Conservation (phyloP, 169 alveolate genomes). For the Babesia bigemina region DNA sequence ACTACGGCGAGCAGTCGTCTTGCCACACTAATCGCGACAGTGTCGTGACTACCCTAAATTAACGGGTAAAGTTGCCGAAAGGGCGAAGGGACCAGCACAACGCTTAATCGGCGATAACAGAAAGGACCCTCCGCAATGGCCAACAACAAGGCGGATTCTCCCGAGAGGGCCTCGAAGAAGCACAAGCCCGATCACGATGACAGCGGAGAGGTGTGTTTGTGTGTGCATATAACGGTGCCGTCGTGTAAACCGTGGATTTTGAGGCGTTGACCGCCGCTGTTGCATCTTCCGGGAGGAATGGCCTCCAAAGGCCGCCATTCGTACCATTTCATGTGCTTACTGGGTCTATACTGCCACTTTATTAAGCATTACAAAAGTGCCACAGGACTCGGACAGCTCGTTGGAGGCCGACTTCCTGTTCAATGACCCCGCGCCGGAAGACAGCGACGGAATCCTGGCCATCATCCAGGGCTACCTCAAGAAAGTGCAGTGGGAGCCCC, state of each 20-base stretch:
- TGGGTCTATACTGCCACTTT: background rate
- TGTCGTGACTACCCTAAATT: too few species aligned
- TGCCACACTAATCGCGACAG: too few species aligned
- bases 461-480: constrained; percentile 49
- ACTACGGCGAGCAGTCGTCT: too few species aligned
- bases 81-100: too few species aligned
- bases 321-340: background rate
- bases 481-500: constrained; percentile 57
- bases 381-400: constrained; percentile 16
- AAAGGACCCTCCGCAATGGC: background rate
- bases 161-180: constrained; percentile 16
- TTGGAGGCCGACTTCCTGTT: constrained; percentile 62
- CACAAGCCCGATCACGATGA: constrained; percentile 1
- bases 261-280: too few species aligned
- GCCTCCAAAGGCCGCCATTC: too few species aligned
- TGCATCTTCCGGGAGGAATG: too few species aligned
- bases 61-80: too few species aligned
- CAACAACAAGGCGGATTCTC: background rate
- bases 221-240: background rate
- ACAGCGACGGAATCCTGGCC: constrained; percentile 47
- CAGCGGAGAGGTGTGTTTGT: constrained; percentile 18
- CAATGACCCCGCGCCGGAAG: constrained; percentile 55
- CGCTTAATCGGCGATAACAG: too few species aligned
- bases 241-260: too few species aligned
- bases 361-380: background rate